Conservation (phyloP, 202 grass and related monocot genomes). For the Musa balbisiana region DNA sequence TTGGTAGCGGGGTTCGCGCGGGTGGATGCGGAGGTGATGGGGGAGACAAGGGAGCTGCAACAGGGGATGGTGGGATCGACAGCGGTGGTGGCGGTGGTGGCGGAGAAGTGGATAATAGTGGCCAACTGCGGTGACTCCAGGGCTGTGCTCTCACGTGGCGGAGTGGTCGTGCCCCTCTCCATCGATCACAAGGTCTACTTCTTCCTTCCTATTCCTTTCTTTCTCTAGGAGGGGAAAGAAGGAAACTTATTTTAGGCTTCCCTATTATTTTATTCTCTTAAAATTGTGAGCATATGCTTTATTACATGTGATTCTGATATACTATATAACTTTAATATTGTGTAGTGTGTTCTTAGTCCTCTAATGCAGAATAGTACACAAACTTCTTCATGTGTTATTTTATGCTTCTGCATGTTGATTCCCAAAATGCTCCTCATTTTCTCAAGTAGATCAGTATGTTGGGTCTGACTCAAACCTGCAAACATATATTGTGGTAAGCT, state of each 20-base stretch:
- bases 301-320: background rate
- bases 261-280: background rate
- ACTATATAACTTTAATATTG: too few species aligned
- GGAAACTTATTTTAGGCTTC: too few species aligned
- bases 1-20: constrained; percentile 51
- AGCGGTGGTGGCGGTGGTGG: constrained; percentile 75
- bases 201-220: background rate
- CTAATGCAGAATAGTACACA: background rate
- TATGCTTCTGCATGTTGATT: background rate
- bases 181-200: constrained; percentile 71
- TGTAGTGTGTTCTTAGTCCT: background rate
- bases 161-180: constrained; percentile 54
- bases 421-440: background rate
- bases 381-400: background rate
- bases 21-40: constrained; percentile 55
- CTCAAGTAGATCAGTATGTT: background rate
- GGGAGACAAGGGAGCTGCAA: background rate
- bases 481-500: too few species aligned
- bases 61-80: constrained; percentile 62
- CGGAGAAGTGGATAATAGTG: constrained; percentile 49
- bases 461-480: too few species aligned
- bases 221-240: background rate
- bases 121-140: constrained; percentile 94
- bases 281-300: background rate
- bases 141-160: constrained; percentile 65